Percentiles rank a stretch among this genome's conserved stretches.
Evolutionary conservation across 1,284 basidiomycete genomes (phyloP).

Genomic region (Phlebopus sp.): DNA sequence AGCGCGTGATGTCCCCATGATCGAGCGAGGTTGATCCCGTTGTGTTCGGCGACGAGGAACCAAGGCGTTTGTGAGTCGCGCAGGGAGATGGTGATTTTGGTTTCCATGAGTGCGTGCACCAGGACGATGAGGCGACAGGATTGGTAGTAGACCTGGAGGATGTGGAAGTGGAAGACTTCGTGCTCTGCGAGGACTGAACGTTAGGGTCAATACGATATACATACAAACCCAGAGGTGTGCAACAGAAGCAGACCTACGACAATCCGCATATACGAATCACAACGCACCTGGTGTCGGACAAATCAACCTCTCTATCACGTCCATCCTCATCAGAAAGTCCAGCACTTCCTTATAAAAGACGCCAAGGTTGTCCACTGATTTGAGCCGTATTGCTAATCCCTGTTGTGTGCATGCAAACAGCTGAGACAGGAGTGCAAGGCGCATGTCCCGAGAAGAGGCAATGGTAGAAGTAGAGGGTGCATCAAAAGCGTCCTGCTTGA

Average conservation of each 20-base stretch:
- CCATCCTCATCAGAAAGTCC: slow-evolving; percentile 33
- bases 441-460: slow-evolving; percentile 31
- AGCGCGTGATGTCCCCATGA: slow-evolving; percentile 42
- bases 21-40: slow-evolving; percentile 34
- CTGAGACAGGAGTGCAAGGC: slow-evolving; percentile 35
- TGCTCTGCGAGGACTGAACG: slow-evolving; percentile 36
- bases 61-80: slow-evolving; percentile 25
- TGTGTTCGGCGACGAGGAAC: slow-evolving; percentile 33
- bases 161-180: slow-evolving; percentile 40
- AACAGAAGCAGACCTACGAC: slow-evolving; percentile 1
- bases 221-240: too few species aligned
- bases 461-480: slow-evolving; percentile 24
- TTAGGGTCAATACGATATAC: slow-evolving; percentile 25
- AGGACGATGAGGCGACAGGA: slow-evolving; percentile 38
- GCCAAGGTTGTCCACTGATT: slow-evolving; percentile 26
- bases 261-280: not conserved
- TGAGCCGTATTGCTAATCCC: slow-evolving; percentile 32
- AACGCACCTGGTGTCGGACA: slow-evolving; percentile 38
- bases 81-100: slow-evolving; percentile 30
- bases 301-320: slow-evolving; percentile 36
- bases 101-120: slow-evolving; percentile 37
- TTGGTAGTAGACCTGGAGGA: slow-evolving; percentile 37
- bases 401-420: slow-evolving; percentile 31
- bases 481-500: slow-evolving; percentile 30
- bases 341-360: slow-evolving; percentile 35